phyloP scores from a whole-genome alignment of 305 asterid species.

The Nicotiana rustica region DNA sequence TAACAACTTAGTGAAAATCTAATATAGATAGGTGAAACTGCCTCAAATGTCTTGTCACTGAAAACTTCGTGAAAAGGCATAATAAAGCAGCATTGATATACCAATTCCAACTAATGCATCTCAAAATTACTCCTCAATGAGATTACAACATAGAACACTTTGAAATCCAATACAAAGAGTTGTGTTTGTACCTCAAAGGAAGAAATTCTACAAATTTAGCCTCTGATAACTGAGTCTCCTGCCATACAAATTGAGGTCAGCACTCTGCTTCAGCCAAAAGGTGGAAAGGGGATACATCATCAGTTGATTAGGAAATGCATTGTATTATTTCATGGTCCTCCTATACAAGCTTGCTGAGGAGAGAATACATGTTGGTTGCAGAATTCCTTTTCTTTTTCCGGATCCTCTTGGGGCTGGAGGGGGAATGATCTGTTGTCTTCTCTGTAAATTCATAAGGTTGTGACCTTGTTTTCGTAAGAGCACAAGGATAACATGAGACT shows the following conservation, averaged over 20 bases:
- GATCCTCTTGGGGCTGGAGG: background rate
- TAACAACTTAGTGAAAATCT: slow-evolving; percentile 8
- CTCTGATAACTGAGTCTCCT: background rate
- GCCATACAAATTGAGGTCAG: background rate
- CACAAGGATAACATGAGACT: background rate
- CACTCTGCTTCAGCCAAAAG: background rate
- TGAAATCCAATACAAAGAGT: background rate
- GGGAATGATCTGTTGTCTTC: background rate
- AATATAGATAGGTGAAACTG: background rate
- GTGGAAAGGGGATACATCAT: background rate
- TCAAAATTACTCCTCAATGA: background rate
- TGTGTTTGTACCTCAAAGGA: background rate
- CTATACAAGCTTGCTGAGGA: background rate
- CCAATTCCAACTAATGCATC: background rate
- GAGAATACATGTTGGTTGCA: background rate
- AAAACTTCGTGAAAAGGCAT: background rate
- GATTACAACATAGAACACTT: background rate
- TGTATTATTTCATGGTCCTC: background rate
- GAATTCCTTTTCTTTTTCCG: background rate
- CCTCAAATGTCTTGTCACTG: background rate
- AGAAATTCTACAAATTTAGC: background rate
- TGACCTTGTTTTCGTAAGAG: background rate
- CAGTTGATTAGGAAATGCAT: background rate
- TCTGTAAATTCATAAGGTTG: background rate
- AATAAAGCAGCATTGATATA: background rate